Evolutionary conservation across 164 flowering plant genomes (phyloP), one percentile per base, ranked within the genome.

Genomic region (Paratinospora sagittata): DNA sequence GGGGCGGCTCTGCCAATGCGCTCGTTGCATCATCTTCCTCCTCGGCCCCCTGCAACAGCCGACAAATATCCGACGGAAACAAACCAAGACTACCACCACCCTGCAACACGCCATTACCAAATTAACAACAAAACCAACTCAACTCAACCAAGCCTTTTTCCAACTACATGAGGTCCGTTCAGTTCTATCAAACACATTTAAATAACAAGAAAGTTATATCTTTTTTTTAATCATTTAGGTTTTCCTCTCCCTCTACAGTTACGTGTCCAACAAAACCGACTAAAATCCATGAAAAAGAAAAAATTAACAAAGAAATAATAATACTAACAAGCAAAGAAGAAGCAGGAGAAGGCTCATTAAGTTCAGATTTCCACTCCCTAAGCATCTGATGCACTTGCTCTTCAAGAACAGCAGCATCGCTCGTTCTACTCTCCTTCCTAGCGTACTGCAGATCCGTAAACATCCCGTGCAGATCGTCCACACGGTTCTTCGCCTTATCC

Each of bases 301-400:
- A 2, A 34, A 12, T 6, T 36, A 0, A 3, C 24, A 27, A 1
- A 26, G 17, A 39, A 23, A 7, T n/a, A 4, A 2, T 24, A 67
- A 39, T 34, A 26, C 61, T 66, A 24, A 86, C 91, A 68, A 81
- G 95, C 67, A 93, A 74, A 30, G 98, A 94, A 27, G 96, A 82
- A 8, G 97, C 93, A 0, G 99, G 97, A 65, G 98, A 86, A 37
- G 97, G 93, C 80, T 91, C 89, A 68, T 96, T 88, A 69, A 96
- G 95, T 72, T 96, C 99, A 12, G 96, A 72, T 70, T 91, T 89
- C 99, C 99, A 96, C 77, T 96, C 99, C 0, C 94, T 85, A 39
- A 96, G 88, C 97, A 93, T 91, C 88, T 87, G 97, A 79, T 96
- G 89, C 33, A 96, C 96, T 78, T 93, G 97, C 81, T 96, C 99